phyloP scores from a whole-genome alignment of 495 filamentous ascomycete species.

The Podospora conica region DNA sequence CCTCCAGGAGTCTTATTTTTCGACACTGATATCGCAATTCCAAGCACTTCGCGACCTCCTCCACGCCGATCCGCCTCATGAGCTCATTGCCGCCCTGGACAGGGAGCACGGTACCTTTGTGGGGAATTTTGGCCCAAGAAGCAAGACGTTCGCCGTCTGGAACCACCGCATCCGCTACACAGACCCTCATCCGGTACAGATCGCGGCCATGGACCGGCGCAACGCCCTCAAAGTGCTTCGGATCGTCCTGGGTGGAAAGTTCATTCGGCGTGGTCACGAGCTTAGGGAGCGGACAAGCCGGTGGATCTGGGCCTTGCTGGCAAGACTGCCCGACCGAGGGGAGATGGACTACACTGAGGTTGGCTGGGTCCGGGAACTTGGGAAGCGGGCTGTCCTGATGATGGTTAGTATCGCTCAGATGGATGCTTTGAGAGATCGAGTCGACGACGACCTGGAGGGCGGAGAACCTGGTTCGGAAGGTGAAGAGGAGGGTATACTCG shows the following conservation, averaged over 20 bases:
- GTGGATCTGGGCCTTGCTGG: constrained; percentile 61
- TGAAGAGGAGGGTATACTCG: constrained; percentile 21
- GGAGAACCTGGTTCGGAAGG: constrained; percentile 14
- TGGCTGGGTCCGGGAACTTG: constrained; percentile 52
- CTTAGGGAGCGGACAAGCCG: constrained; percentile 45
- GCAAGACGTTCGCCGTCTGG: constrained; percentile 45
- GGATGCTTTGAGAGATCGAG: constrained; percentile 31
- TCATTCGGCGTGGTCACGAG: constrained; percentile 41
- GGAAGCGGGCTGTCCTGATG: constrained; percentile 51
- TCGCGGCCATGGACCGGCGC: constrained; percentile 61
- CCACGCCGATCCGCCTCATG: constrained; percentile 45
- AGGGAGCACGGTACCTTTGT: constrained; percentile 52
- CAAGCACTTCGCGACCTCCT: constrained; percentile 52
- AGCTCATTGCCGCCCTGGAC: constrained; percentile 46
- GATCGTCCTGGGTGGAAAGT: constrained; percentile 37
- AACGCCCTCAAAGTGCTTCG: constrained; percentile 52
- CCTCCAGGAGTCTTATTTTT: constrained; percentile 53
- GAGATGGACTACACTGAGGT: constrained; percentile 53
- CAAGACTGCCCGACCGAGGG: constrained; percentile 49
- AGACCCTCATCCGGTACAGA: constrained; percentile 60
- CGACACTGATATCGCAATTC: constrained; percentile 56
- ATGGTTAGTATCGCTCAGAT: constrained; percentile 47
- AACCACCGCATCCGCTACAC: constrained; percentile 43
- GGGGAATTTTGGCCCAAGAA: constrained; percentile 37
- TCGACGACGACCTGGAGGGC: constrained; percentile 24